Evolutionary conservation across 345 rosid genomes (phyloP), one percentile per base, ranked within the genome.

Genomic region (Lepidium didymum): DNA sequence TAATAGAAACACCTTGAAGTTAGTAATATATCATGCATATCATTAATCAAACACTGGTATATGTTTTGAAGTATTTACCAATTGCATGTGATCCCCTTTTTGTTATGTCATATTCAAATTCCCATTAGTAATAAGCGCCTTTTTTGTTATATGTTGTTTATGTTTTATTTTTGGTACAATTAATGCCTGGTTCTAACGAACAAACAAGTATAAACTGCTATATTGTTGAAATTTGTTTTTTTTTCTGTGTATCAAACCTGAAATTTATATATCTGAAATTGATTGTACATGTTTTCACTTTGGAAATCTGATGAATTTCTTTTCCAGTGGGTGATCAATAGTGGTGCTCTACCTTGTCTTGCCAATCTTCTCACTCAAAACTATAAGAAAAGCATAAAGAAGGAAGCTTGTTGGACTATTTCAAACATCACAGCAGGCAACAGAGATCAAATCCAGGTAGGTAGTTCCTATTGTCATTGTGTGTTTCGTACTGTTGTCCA

Each of bases 321-420:
- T 56, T 27, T 83, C 11, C 70, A 92, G 96, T 81, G 81, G 43
- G 85, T 90, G 46, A 88, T 92, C 69, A 78, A 81, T 21, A 66
- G 82, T 65, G 90, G 91, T 49, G 91, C 91, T 35, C 74, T 92
- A 62, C 85, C 91, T 0, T 84, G 90, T 77, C 93, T 92, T 61
- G 44, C 86, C 74, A 84, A 78, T 73, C 84, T 90, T 66, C 78
- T 92, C 84, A 81, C 84, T 14, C 81, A 84, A 62, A 86, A 77
- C 66, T 82, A 82, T 63, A 92, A 87, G 76, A 90, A 92, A 83
- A 90, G 98, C 84, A 90, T 92, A 54, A 89, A 87, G 74, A 92
- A 92, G 73, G 98, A 92, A 82, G 98, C 98, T 51, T 92, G 98
- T 79, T 92, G 98, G 98, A 88, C 96, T 12, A 90, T 92, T 69